Conservation (phyloP, 2,329 filamentous ascomycete genomes). For the Chrysosporium keratinophilum region DNA sequence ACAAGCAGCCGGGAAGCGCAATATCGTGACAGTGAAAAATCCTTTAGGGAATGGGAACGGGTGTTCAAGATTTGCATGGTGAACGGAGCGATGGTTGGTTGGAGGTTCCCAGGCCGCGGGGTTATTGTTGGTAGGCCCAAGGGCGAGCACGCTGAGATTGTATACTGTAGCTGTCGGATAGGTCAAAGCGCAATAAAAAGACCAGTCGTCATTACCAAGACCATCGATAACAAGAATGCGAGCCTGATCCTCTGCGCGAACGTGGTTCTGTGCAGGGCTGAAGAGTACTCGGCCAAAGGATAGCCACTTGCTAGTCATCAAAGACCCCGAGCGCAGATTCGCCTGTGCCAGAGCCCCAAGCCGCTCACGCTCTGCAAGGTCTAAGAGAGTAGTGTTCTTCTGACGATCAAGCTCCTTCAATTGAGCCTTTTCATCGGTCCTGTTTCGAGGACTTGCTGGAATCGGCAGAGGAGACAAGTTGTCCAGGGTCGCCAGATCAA, state of each 20-base stretch:
- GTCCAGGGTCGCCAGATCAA: not conserved
- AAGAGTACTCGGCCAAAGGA: slow-evolving; percentile 43
- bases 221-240: slow-evolving; percentile 42
- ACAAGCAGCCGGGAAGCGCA: slow-evolving; percentile 39
- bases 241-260: slow-evolving; percentile 32
- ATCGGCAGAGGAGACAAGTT: not conserved
- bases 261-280: slow-evolving; percentile 40
- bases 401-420: slow-evolving; percentile 24
- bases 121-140: slow-evolving; percentile 26
- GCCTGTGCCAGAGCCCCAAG: slow-evolving; percentile 34
- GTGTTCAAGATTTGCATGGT: slow-evolving; percentile 32
- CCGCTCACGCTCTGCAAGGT: slow-evolving; percentile 35
- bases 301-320: slow-evolving; percentile 43
- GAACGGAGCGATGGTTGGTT: slow-evolving; percentile 35
- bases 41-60: slow-evolving; percentile 39
- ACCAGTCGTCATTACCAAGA: slow-evolving; percentile 44
- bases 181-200: slow-evolving; percentile 42
- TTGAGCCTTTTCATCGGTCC: not conserved
- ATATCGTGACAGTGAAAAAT: slow-evolving; percentile 38
- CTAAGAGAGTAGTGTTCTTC: slow-evolving; percentile 28
- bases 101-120: slow-evolving; percentile 37
- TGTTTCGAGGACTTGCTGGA: slow-evolving; percentile 8
- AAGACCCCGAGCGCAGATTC: slow-evolving; percentile 41
- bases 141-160: slow-evolving; percentile 31
- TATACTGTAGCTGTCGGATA: slow-evolving; percentile 39